Conservation (phyloP, 2,329 filamentous ascomycete species). For the Samsoniella hepiali region DNA sequence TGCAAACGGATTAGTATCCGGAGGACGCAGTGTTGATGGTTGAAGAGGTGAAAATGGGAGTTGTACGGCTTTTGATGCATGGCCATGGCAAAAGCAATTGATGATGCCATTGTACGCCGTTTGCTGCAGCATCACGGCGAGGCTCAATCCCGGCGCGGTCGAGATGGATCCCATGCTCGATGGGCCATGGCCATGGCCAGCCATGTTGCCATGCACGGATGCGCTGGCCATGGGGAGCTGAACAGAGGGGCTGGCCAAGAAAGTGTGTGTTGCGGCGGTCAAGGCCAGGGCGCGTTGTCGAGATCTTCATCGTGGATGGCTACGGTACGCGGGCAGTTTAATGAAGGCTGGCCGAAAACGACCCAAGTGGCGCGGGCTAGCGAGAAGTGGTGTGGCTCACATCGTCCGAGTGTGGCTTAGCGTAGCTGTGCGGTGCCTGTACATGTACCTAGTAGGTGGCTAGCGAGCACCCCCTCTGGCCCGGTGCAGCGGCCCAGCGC, state of each 20-base stretch:
- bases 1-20: background rate
- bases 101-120: background rate
- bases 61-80: background rate
- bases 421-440: background rate
- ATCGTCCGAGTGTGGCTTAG: slow-evolving; percentile 5
- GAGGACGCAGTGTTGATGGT: background rate
- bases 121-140: background rate
- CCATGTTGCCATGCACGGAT: background rate
- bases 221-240: slow-evolving; percentile 3
- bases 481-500: background rate
- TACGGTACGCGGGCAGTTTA: background rate
- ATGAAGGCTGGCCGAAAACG: background rate
- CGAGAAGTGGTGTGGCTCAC: background rate
- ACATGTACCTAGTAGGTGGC: background rate
- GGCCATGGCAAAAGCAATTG: background rate
- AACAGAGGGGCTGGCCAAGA: slow-evolving; percentile 4
- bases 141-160: background rate
- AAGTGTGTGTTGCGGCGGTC: background rate
- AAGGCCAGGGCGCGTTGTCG: slow-evolving; percentile 10
- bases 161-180: background rate
- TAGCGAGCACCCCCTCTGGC: background rate
- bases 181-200: background rate
- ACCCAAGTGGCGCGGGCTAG: slow-evolving; percentile 4
- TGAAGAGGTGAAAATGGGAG: background rate
- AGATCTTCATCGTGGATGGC: slow-evolving; percentile 16